Evolutionary conservation across 352 stramenopile species (phyloP).

Genomic region (Phytophthora capsici): DNA sequence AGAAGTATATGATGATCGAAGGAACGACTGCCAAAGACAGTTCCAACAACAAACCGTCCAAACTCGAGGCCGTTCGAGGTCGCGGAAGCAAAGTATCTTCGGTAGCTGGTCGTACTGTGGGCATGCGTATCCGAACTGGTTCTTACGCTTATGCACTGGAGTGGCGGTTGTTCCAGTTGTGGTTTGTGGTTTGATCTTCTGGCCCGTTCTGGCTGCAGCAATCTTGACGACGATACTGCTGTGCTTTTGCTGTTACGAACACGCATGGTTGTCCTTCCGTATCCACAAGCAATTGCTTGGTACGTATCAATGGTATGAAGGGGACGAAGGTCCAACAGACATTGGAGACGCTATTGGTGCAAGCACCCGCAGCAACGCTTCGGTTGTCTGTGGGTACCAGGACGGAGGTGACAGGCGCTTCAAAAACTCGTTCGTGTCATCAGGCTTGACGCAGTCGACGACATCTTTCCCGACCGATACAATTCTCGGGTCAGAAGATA

Average conservation of each 20-base stretch:
- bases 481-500: conserved; percentile 24
- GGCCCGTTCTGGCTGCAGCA: conserved; percentile 40
- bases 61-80: conserved; percentile 25
- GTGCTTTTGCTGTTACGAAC: conserved; percentile 59
- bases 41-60: conserved; percentile 27
- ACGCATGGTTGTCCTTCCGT: conserved; percentile 59
- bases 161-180: conserved; percentile 36
- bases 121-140: conserved; percentile 43
- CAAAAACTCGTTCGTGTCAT: conserved; percentile 42
- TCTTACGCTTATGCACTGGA: conserved; percentile 40
- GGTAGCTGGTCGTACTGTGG: conserved; percentile 49
- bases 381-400: conserved; percentile 27
- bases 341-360: conserved; percentile 10
- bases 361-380: conserved; percentile 20
- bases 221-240: conserved; percentile 33
- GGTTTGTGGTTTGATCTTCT: conserved; percentile 42
- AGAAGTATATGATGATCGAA: conserved; percentile 11
- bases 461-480: conserved; percentile 32
- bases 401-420: conserved; percentile 34
- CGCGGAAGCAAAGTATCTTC: conserved; percentile 49
- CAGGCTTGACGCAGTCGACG: conserved; percentile 42
- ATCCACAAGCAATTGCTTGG: conserved; percentile 52
- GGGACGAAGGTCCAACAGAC: conserved; percentile 21
- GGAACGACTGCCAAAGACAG: conserved; percentile 19
- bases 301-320: conserved; percentile 57